These are phyloP conservation scores for Myxozyma sirexii DNA, from an alignment of 805 yeast genomes.

Conservation along the genomic window DNA sequence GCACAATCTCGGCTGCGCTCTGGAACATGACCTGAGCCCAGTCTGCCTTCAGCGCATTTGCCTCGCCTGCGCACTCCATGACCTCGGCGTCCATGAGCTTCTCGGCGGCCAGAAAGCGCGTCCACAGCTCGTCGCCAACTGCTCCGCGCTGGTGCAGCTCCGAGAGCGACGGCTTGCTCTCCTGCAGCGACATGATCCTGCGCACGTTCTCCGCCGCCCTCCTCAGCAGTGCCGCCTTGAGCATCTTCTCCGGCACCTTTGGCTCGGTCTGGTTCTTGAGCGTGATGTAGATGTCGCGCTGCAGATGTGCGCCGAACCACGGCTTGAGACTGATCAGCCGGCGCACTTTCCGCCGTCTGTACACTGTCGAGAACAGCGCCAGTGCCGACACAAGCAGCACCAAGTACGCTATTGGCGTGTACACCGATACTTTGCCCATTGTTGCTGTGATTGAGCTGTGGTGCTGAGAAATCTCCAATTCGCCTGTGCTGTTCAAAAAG, in stretches of 20 bases:
- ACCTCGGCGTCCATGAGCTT: conserved; percentile 82
- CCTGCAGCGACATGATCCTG: conserved; percentile 79
- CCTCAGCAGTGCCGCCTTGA: conserved; percentile 66
- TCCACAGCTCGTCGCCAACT: conserved; percentile 86
- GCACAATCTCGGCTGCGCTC: conserved; percentile 83
- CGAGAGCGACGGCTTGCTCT: conserved; percentile 68
- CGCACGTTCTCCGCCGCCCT: conserved; percentile 88
- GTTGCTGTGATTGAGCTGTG: background rate
- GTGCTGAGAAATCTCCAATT: too few relatives aligned
- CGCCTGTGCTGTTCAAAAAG: background rate
- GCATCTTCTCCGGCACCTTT: conserved; percentile 73
- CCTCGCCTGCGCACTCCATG: conserved; percentile 72
- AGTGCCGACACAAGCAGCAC: conserved; percentile 30
- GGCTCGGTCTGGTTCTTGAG: conserved; percentile 53
- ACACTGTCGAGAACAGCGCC: conserved; percentile 30
- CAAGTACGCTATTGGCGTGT: conserved; percentile 32
- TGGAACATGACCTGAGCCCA: conserved; percentile 81
- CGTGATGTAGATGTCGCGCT: conserved; percentile 63
- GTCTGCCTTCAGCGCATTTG: conserved; percentile 70
- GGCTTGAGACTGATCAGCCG: conserved; percentile 66
- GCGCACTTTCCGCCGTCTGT: conserved; percentile 41
- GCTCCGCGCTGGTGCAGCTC: conserved; percentile 82
- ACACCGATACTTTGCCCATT: conserved; percentile 30
- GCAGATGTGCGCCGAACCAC: conserved; percentile 66
- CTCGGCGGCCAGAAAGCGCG: conserved; percentile 74